These are phyloP conservation scores for Crithidia expoeki DNA, from an alignment of 208 protist genomes.

Conservation along the genomic window DNA sequence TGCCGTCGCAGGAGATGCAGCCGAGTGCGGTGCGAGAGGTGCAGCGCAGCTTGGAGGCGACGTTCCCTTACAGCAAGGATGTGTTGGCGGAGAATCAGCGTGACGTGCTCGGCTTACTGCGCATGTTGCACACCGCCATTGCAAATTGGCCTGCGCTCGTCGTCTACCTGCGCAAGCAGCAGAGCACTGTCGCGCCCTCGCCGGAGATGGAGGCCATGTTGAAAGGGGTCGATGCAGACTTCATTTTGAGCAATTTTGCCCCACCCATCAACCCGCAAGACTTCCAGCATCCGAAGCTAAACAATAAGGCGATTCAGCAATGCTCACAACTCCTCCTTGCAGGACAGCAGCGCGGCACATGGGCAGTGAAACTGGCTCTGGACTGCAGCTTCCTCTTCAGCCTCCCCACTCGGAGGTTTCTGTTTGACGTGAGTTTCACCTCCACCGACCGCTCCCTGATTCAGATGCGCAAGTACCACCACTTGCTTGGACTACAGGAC, in stretches of 20 bases:
- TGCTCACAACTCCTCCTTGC: slow-evolving; percentile 75
- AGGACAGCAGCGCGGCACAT: slow-evolving; percentile 73
- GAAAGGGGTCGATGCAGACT: not conserved
- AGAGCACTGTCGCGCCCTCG: not conserved
- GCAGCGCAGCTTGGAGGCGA: slow-evolving; percentile 38
- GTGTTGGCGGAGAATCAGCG: slow-evolving; percentile 57
- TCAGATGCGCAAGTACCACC: slow-evolving; percentile 35
- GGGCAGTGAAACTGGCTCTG: slow-evolving; percentile 80
- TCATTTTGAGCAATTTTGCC: slow-evolving; percentile 26
- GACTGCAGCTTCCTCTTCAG: slow-evolving; percentile 87
- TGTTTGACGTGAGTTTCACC: slow-evolving; percentile 82
- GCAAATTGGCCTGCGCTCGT: slow-evolving; percentile 60
- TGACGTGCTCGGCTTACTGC: slow-evolving; percentile 69
- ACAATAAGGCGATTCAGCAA: slow-evolving; percentile 84
- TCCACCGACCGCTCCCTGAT: slow-evolving; percentile 34
- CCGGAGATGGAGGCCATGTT: slow-evolving; percentile 5
- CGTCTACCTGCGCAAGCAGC: slow-evolving; percentile 12
- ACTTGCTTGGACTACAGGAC: slow-evolving; percentile 28
- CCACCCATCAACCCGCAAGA: slow-evolving; percentile 48
- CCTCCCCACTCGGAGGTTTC: slow-evolving; percentile 64
- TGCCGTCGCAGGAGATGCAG: slow-evolving; percentile 35
- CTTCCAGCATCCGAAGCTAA: slow-evolving; percentile 79
- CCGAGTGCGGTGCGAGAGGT: slow-evolving; percentile 29
- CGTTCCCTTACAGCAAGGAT: slow-evolving; percentile 55
- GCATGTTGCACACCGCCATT: slow-evolving; percentile 49